Evolutionary conservation across 2,329 filamentous ascomycete species (phyloP).

Genomic region (Alternaria arbusti): DNA sequence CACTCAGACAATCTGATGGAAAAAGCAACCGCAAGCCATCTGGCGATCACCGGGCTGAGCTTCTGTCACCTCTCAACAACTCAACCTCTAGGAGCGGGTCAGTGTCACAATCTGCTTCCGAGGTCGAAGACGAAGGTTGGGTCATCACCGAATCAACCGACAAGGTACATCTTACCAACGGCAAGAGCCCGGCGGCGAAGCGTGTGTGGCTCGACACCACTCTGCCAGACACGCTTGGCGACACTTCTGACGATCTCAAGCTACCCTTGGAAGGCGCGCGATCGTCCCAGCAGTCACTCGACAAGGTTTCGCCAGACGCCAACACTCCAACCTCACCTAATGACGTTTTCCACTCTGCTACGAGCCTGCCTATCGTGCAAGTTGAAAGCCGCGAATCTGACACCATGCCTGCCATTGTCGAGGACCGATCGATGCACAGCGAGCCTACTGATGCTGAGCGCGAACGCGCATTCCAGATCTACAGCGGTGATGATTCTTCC

Average conservation of each 20-base stretch:
- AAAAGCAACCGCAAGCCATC: conserved; percentile 31
- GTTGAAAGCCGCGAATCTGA: conserved; percentile 55
- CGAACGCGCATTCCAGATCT: conserved; percentile 81
- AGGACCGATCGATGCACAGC: conserved; percentile 34
- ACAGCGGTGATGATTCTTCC: conserved; percentile 81
- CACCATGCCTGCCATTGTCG: conserved; percentile 45
- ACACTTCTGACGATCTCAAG: conserved; percentile 38
- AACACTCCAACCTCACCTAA: conserved; percentile 52
- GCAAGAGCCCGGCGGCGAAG: conserved; percentile 31
- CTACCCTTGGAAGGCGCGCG: conserved; percentile 50
- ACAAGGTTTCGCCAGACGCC: conserved; percentile 43
- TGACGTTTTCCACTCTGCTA: conserved; percentile 56
- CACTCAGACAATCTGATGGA: conserved; percentile 28
- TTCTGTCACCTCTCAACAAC: conserved; percentile 29
- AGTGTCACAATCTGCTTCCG: conserved; percentile 38
- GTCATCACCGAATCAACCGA: conserved; percentile 41
- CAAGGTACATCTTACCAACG: conserved; percentile 24
- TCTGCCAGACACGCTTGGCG: conserved; percentile 39
- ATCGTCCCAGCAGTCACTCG: conserved; percentile 43
- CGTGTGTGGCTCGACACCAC: conserved; percentile 52
- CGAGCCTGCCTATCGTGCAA: conserved; percentile 58
- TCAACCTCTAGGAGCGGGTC: conserved; percentile 21
- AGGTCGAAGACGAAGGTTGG: conserved; percentile 49
- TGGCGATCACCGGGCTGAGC: conserved; percentile 33
- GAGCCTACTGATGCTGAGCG: conserved; percentile 70